Base-by-base conservation (phyloP, 2,329 filamentous ascomycete genomes). In the Hirsutella thompsonii region DNA sequence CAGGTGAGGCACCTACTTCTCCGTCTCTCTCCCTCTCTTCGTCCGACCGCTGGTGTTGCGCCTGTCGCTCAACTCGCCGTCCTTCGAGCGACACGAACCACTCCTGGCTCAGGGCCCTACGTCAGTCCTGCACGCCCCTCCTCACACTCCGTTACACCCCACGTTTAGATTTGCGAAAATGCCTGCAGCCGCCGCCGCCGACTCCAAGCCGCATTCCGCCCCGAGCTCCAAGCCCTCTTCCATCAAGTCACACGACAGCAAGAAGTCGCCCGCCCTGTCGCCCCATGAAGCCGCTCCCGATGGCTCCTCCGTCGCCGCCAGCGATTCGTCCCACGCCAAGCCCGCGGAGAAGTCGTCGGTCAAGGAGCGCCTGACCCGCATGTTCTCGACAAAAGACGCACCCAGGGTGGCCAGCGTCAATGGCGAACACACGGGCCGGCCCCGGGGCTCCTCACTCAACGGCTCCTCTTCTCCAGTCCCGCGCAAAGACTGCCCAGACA, bases 351-450 rank as follows among this genome's bases (percentile, higher is more conserved):
- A 74, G 56, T 57, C 69, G 2, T 76, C 74, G 13, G 75, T 81
- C 60, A 81, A 79, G 55, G 75, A 78, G 54, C 72, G 75, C 37
- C 56, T 81, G 42, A 74, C 75, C 33, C 72, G 76, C 63, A 81
- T 81, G 70, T 81, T 81, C 59, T 76, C 70, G 41, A 69, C 66
- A 48, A 77, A 73, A 54, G 75, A 78, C 41, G 54, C 64, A 18
- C 50, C 57, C 33, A 61, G 57, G 42, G 45, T 47, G 18, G 55
- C 56, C 41, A 48, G 60, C 30, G 57, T 60, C 36, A 61, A 59
- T 42, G 47, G 55, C 46, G 60, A 63, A 20, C 39, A 49, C 13
- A 47, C 55, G 36, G 50, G 54, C 43, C 61, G 62, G 39, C 49
- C 58, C 33, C 57, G 63, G 34, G 55, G 58, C 40, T 49, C 61